Conservation (phyloP, 1,284 basidiomycete genomes). For the Sanghuangporus baumii region DNA sequence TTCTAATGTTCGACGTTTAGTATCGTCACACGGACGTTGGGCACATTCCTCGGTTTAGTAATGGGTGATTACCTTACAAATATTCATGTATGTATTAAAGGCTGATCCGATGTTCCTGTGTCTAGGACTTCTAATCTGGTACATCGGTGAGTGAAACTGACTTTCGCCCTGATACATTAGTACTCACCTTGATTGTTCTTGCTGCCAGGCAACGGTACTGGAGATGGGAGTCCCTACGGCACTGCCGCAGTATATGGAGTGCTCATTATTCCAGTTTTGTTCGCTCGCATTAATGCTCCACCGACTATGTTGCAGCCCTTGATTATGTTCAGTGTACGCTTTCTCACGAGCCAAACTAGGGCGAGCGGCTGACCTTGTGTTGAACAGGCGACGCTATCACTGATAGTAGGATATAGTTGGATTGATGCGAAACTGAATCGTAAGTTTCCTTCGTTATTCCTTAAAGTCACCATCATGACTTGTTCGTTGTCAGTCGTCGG, state of each 20-base stretch:
- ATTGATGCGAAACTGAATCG: conserved; percentile 44
- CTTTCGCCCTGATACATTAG: neutral
- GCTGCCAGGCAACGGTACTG: conserved; percentile 41
- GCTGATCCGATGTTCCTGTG: neutral
- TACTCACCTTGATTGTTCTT: neutral
- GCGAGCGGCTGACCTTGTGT: neutral
- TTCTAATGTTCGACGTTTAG: neutral
- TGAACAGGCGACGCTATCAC: conserved; percentile 35
- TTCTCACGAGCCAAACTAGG: neutral
- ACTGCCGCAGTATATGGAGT: conserved; percentile 47
- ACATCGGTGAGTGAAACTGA: conserved; percentile 33
- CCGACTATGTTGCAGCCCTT: conserved; percentile 34
- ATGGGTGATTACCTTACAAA: conserved; percentile 26
- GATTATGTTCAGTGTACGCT: conserved; percentile 34
- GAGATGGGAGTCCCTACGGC: conserved; percentile 54
- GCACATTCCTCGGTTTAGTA: conserved; percentile 39
- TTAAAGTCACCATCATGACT: neutral
- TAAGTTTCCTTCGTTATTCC: neutral
- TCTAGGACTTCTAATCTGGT: conserved; percentile 48
- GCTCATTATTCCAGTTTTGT: conserved; percentile 48
- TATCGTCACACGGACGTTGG: conserved; percentile 42
- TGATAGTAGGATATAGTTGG: conserved; percentile 59
- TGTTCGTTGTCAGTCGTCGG: conserved; percentile 26
- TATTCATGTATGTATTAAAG: neutral
- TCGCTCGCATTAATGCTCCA: conserved; percentile 46